These are phyloP conservation scores for Gossypium ekmanianum DNA, from an alignment of 345 rosid genomes.

Conservation along the genomic window DNA sequence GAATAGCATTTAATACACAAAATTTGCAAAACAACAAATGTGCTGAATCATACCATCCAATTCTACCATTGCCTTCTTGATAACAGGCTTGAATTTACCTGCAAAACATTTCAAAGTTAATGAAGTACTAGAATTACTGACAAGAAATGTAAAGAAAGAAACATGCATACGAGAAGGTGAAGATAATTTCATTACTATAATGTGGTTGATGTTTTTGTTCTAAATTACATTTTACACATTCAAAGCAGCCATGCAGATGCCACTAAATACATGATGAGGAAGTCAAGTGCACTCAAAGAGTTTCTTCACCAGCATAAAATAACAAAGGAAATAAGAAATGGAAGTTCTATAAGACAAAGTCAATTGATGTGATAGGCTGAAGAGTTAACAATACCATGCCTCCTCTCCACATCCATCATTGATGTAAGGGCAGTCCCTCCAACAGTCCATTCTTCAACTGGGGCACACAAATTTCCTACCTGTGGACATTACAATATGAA, in stretches of 20 bases:
- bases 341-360: neutral
- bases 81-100: slow-evolving; percentile 97
- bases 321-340: neutral
- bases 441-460: slow-evolving; percentile 87
- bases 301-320: neutral
- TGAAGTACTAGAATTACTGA: neutral
- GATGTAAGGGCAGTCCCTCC: slow-evolving; percentile 93
- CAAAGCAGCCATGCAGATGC: neutral
- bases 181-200: neutral
- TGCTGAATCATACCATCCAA: slow-evolving; percentile 59
- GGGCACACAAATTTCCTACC: slow-evolving; percentile 90
- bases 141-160: neutral
- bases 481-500: slow-evolving; percentile 24
- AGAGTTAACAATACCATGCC: slow-evolving; percentile 61
- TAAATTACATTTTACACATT: neutral
- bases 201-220: neutral
- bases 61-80: slow-evolving; percentile 99
- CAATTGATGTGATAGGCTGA: neutral
- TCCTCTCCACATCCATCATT: slow-evolving; percentile 97
- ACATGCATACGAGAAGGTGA: neutral
- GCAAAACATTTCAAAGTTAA: slow-evolving; percentile 13
- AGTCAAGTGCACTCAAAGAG: neutral
- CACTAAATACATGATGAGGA: neutral
- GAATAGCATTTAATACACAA: neutral
- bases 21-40: neutral